Evolutionary conservation across 805 yeast species (phyloP).

Genomic region (Osmozyma mogii): DNA sequence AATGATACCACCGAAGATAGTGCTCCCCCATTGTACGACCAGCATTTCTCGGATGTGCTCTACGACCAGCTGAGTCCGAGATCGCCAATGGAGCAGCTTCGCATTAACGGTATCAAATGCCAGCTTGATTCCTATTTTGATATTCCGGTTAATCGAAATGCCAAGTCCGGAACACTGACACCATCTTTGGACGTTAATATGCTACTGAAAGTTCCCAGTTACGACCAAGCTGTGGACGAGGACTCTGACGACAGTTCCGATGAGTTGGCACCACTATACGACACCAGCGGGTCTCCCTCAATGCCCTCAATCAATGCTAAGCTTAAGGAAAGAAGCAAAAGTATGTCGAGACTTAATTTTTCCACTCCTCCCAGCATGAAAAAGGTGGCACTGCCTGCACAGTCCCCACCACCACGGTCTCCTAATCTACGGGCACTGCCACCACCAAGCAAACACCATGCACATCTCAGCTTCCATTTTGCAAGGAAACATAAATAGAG

Average conservation of each 20-base stretch:
- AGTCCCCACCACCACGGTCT: too few species aligned
- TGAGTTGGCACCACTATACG: conserved; percentile 16
- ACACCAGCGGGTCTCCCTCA: conserved; percentile 3
- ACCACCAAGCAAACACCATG: too few species aligned
- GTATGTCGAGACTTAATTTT: too few species aligned
- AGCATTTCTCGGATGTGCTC: conserved; percentile 29
- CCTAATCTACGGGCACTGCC: too few species aligned
- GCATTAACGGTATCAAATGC: conserved; percentile 7
- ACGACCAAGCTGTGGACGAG: conserved; percentile 32
- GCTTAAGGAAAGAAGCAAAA: too few species aligned
- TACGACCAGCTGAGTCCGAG: conserved; percentile 28
- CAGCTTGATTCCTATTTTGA: background rate
- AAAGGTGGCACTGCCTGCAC: too few species aligned
- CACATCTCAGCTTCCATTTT: too few species aligned
- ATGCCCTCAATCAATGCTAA: too few species aligned
- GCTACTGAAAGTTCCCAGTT: conserved; percentile 31
- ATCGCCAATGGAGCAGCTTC: conserved; percentile 31
- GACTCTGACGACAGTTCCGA: conserved; percentile 20
- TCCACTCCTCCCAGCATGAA: too few species aligned
- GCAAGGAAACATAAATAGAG: too few species aligned
- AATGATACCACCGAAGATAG: conserved; percentile 19
- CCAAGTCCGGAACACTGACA: conserved; percentile 2
- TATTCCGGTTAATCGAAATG: background rate
- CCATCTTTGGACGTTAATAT: conserved; percentile 17
- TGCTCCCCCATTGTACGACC: conserved; percentile 39